Evolutionary conservation across 441 rosid species (phyloP).

Genomic region (Theobroma grandiflorum): DNA sequence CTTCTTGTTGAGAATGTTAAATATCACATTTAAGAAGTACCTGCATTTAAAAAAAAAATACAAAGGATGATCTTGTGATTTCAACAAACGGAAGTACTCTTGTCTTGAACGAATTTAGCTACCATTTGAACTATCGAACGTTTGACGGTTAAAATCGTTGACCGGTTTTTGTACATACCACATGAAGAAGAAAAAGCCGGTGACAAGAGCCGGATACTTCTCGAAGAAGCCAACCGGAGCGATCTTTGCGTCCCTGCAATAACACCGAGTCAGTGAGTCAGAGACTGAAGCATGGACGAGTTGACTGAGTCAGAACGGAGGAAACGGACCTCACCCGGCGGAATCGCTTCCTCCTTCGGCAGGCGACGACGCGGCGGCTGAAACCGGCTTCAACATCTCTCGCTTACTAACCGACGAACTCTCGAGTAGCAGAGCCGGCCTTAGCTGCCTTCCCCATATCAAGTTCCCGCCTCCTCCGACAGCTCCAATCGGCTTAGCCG

Average conservation of each 20-base stretch:
- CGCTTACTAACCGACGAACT: slow-evolving; percentile 39
- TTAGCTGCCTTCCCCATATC: slow-evolving; percentile 84
- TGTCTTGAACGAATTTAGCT: slow-evolving; percentile 24
- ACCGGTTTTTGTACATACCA: slow-evolving; percentile 57
- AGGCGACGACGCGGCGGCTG: slow-evolving; percentile 71
- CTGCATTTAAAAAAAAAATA: slow-evolving; percentile 37
- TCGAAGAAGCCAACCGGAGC: slow-evolving; percentile 70
- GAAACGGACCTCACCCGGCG: slow-evolving; percentile 93
- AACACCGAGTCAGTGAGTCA: slow-evolving; percentile 44
- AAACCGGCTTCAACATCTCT: slow-evolving; percentile 50
- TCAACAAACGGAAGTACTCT: neutral
- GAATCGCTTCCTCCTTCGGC: slow-evolving; percentile 82
- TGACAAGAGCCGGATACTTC: slow-evolving; percentile 77
- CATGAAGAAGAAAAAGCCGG: slow-evolving; percentile 98
- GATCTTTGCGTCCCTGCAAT: slow-evolving; percentile 53
- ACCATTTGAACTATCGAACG: neutral
- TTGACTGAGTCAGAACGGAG: slow-evolving; percentile 52
- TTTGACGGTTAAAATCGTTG: neutral
- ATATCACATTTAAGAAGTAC: slow-evolving; percentile 95
- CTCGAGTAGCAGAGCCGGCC: slow-evolving; percentile 71
- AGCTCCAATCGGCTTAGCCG: slow-evolving; percentile 61
- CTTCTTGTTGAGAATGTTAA: slow-evolving; percentile 97
- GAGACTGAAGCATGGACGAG: slow-evolving; percentile 26
- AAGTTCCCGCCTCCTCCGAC: slow-evolving; percentile 75
- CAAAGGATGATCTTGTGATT: slow-evolving; percentile 28